Evolutionary conservation across 352 stramenopile genomes (phyloP).

Genomic region (Globisporangium solare): DNA sequence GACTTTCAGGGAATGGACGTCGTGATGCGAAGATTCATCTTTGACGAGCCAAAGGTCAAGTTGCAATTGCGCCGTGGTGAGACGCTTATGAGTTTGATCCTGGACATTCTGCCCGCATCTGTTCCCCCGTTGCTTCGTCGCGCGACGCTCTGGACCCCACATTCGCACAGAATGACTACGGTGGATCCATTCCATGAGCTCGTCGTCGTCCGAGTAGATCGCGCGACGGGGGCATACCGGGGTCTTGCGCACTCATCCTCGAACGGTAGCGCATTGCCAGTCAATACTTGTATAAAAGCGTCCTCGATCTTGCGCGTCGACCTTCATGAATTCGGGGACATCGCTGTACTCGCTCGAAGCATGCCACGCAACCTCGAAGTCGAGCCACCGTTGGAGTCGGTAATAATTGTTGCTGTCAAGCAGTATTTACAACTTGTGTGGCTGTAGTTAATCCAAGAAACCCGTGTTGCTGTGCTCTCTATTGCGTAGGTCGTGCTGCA

Average conservation of each 20-base stretch:
- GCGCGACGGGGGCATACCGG: constrained; percentile 12
- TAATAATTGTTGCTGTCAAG: neutral
- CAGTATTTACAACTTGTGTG: neutral
- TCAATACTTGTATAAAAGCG: neutral
- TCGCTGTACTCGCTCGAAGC: constrained; percentile 13
- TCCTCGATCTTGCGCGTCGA: neutral
- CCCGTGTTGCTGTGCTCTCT: neutral
- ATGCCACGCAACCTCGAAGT: constrained; percentile 8
- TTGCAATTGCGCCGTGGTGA: constrained; percentile 23
- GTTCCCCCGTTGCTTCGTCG: constrained; percentile 24
- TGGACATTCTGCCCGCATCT: constrained; percentile 36
- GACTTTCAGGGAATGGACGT: constrained; percentile 48
- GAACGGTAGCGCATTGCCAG: neutral
- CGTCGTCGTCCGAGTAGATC: constrained; percentile 25
- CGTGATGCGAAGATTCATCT: constrained; percentile 17
- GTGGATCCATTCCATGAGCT: constrained; percentile 11
- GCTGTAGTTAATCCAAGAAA: neutral
- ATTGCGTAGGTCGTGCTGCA: constrained; percentile 2
- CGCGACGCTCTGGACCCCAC: constrained; percentile 25
- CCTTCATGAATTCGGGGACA: constrained; percentile 6
- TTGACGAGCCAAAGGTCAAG: neutral
- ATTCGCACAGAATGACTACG: constrained; percentile 11
- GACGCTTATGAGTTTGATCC: constrained; percentile 34
- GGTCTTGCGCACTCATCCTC: neutral
- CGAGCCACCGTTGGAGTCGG: constrained; percentile 13